Evolutionary conservation across 768 basidiomycete species (phyloP), one percentile per base, ranked within the genome.

Genomic region (Pholiota conissans): DNA sequence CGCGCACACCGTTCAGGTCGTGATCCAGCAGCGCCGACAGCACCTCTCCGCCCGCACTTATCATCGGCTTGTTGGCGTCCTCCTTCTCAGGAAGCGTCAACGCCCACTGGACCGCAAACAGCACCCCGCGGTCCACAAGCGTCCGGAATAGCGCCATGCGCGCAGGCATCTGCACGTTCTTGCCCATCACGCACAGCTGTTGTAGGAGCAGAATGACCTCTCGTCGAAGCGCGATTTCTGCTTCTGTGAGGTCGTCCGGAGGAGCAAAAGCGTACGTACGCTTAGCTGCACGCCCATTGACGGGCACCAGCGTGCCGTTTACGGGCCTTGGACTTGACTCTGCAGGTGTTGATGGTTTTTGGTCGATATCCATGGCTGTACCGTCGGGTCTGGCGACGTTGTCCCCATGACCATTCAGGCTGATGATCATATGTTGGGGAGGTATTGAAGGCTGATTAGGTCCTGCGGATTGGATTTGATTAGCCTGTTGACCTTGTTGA

Each of bases 51-150:
- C 84, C 91, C 14, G 91, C 87, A 58, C 88, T 85, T 59, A 95
- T 84, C 74, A 98, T 86, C 32, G 71, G 65, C 61, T 74, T 78
- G 63, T 75, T 76, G 2, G 61, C 63, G 18, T 74, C 71, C 29
- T 85, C 81, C 49, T 75, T 79, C 68, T 91, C 89, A 2, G 85
- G 71, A 28, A 88, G 79, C n/a, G 77, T 76, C 48, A 98, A 80
- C 1, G 93, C 94, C 91, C 93, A 96, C 66, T 97, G 93, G 13
- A 95, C 85, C n/a, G 90, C 91, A 61, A 89, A 90, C 2, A 98
- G 77, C 42, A 98, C 80, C 1, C 94, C 96, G 5, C 90, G 84
- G 60, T 97, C 94, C 50, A 95, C 85, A 22, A 98, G 82, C 7
- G 86, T 80, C 48, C 93, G 87, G 75, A 96, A 98, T 9, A 98